phyloP scores from a whole-genome alignment of 352 stramenopile species.

The Globisporangium orthogonon region DNA sequence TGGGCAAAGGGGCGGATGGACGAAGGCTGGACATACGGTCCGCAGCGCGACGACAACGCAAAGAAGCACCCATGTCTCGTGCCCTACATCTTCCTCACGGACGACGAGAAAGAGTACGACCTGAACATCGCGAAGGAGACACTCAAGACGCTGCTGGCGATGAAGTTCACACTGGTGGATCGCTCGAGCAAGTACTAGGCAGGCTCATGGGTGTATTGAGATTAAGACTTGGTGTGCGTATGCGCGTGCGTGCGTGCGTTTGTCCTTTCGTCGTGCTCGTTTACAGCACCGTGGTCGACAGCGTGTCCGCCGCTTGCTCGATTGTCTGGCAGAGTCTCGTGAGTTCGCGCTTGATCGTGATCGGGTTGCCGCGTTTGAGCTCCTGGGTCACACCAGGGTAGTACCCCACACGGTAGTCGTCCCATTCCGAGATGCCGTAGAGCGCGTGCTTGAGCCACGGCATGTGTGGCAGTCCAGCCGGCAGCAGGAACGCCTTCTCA shows the following conservation, averaged over 20 bases:
- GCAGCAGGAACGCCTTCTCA: constrained; percentile 73
- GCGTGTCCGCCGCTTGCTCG: constrained; percentile 65
- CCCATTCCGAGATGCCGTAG: constrained; percentile 80
- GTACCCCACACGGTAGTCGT: constrained; percentile 73
- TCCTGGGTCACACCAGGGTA: constrained; percentile 74
- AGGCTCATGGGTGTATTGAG: neutral
- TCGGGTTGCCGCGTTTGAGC: constrained; percentile 54
- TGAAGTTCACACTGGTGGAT: constrained; percentile 82
- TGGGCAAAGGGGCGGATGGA: constrained; percentile 86
- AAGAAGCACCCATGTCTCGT: constrained; percentile 86
- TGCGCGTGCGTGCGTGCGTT: neutral
- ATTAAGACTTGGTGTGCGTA: no score
- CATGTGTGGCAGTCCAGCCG: constrained; percentile 54
- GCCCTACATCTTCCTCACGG: constrained; percentile 86
- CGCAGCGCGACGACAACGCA: constrained; percentile 58
- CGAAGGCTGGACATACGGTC: constrained; percentile 82
- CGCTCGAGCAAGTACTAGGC: constrained; percentile 49
- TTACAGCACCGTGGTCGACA: constrained; percentile 49
- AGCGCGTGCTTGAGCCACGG: constrained; percentile 78
- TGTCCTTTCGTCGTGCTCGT: neutral
- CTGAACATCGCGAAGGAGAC: constrained; percentile 86
- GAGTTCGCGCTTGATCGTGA: constrained; percentile 75
- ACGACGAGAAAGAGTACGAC: constrained; percentile 87
- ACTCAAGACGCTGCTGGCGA: constrained; percentile 82
- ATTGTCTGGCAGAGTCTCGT: constrained; percentile 74